Evolutionary conservation across 495 filamentous ascomycete genomes (phyloP).

Genomic region (Stereocaulon alpinum): DNA sequence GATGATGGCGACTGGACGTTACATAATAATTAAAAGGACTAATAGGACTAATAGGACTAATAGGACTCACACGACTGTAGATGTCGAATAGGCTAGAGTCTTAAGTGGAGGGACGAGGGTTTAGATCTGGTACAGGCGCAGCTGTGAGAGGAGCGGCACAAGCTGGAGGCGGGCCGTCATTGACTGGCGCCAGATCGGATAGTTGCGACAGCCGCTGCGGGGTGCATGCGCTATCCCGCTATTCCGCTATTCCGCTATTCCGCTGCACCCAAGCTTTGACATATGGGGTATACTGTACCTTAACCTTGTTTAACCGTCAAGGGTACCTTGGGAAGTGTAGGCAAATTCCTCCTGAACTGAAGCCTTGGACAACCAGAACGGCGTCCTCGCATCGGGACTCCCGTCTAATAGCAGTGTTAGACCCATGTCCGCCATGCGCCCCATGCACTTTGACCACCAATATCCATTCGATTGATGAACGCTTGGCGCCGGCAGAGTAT

Average conservation of each 20-base stretch:
- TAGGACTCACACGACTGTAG: no score
- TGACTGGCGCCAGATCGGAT: conserved; percentile 8
- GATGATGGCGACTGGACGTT: neutral
- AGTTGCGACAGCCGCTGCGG: conserved; percentile 13
- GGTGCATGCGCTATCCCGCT: conserved; percentile 7
- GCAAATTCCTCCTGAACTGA: neutral
- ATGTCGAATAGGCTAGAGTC: no score
- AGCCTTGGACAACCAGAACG: neutral
- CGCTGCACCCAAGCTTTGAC: neutral
- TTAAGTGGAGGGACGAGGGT: no score
- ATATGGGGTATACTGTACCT: neutral
- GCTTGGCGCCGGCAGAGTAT: conserved; percentile 1
- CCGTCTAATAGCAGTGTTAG: no score
- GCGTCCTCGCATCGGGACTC: no score
- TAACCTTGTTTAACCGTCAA: neutral
- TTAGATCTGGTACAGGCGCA: neutral
- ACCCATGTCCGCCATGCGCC: neutral
- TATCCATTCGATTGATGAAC: neutral
- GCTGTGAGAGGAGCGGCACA: conserved; percentile 12
- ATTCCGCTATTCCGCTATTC: no score
- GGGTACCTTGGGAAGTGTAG: no score
- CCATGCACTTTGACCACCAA: neutral
- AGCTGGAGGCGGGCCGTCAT: neutral
- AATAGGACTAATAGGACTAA: no score
- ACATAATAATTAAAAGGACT: neutral